Evolutionary conservation across 306 rosid genomes (phyloP).

Genomic region (Begonia masoniana): DNA sequence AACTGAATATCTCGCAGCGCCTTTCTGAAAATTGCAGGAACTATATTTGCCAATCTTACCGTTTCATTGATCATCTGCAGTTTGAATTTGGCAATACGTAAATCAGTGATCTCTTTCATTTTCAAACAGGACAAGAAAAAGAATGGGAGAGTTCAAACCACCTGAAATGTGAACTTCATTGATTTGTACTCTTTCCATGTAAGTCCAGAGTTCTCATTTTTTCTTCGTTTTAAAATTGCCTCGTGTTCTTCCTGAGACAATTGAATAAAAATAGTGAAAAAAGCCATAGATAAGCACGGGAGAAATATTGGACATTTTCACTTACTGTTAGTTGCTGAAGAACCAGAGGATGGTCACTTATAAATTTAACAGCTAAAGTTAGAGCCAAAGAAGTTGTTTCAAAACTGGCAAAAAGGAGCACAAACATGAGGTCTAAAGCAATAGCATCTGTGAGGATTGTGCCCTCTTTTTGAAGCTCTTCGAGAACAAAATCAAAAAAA

Average conservation of each 20-base stretch:
- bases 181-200: slow-evolving; percentile 98
- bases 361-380: slow-evolving; percentile 58
- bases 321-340: slow-evolving; percentile 56
- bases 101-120: background rate
- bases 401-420: slow-evolving; percentile 90
- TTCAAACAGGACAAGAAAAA: background rate
- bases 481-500: slow-evolving; percentile 4
- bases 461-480: slow-evolving; percentile 75
- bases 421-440: slow-evolving; percentile 93
- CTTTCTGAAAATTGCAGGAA: slow-evolving; percentile 89
- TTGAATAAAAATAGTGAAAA: slow-evolving; percentile 7
- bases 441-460: slow-evolving; percentile 71
- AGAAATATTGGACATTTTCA: background rate
- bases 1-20: slow-evolving; percentile 53
- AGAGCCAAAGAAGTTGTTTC: slow-evolving; percentile 96
- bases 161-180: slow-evolving; percentile 91
- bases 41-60: slow-evolving; percentile 88
- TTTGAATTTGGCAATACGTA: slow-evolving; percentile 11
- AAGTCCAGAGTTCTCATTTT: slow-evolving; percentile 48
- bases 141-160: too few species aligned
- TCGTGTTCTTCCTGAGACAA: slow-evolving; percentile 73
- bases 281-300: slow-evolving; percentile 12
- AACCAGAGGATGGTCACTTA: slow-evolving; percentile 62
- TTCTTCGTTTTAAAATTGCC: slow-evolving; percentile 48
- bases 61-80: slow-evolving; percentile 88